Evolutionary conservation across 768 basidiomycete species (phyloP).

Genomic region (Xerocomellus chrysenteron): DNA sequence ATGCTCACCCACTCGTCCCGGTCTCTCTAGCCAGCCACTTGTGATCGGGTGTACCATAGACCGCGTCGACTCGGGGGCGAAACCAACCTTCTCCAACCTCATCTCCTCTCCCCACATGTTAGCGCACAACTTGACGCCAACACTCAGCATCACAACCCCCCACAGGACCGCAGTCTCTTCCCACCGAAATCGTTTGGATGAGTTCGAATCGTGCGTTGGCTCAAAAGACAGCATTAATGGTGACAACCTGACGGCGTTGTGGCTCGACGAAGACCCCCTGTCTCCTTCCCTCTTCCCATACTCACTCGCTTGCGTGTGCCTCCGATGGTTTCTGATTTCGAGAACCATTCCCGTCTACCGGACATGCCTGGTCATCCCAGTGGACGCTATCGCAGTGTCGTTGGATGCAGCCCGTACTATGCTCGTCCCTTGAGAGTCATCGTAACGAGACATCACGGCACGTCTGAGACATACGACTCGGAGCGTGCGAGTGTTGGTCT

Average conservation of each 20-base stretch:
- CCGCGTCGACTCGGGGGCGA: not conserved
- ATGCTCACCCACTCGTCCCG: no score
- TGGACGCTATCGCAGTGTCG: not conserved
- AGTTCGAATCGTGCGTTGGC: constrained; percentile 6
- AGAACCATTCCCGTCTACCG: constrained; percentile 2
- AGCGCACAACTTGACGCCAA: not conserved
- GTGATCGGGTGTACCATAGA: no score
- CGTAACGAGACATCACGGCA: constrained; percentile 3
- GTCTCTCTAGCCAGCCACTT: no score
- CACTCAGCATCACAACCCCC: not conserved
- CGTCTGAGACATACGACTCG: not conserved
- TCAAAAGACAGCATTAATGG: not conserved
- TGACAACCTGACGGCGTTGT: not conserved
- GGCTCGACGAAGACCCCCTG: constrained; percentile 5
- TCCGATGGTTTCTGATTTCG: constrained; percentile 8
- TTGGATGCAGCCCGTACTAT: not conserved
- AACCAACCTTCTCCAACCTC: constrained; percentile 4
- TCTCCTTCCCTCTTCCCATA: constrained; percentile 12
- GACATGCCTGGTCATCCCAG: constrained; percentile 7
- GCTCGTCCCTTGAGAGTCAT: constrained; percentile 4
- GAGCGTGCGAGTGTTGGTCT: not conserved
- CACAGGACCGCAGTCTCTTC: constrained; percentile 6
- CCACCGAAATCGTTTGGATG: constrained; percentile 7
- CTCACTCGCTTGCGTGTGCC: constrained; percentile 5
- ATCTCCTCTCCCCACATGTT: not conserved